phyloP scores from a whole-genome alignment of 805 yeast species.

The Candida methanosorbosa region DNA sequence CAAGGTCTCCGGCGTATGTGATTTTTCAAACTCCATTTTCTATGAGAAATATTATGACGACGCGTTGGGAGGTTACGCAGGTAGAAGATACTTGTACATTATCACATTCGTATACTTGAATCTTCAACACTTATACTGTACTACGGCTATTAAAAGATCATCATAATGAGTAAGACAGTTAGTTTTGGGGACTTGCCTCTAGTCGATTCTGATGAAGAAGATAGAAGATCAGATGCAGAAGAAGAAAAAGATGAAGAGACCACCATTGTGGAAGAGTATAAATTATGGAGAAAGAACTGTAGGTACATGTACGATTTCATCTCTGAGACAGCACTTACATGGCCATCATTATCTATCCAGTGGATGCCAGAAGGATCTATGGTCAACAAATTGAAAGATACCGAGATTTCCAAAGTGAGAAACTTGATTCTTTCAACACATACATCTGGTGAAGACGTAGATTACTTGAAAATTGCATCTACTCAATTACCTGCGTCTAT shows the following conservation, averaged over 20 bases:
- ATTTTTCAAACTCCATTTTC: too few species aligned
- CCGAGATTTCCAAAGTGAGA: conserved; percentile 26
- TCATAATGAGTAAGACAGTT: conserved; percentile 6
- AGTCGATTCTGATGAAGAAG: conserved; percentile 9
- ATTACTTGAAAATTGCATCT: conserved; percentile 57
- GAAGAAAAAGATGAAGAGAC: conserved; percentile 26
- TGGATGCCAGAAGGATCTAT: conserved; percentile 50
- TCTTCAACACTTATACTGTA: too few species aligned
- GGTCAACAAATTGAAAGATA: conserved; percentile 15
- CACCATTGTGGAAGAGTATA: conserved; percentile 57
- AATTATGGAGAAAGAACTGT: conserved; percentile 74
- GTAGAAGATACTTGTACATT: too few species aligned
- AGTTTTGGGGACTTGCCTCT: conserved; percentile 15
- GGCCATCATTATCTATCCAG: conserved; percentile 78
- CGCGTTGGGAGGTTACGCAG: too few species aligned
- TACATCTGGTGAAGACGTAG: conserved; percentile 59
- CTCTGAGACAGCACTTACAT: conserved; percentile 66
- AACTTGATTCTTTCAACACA: conserved; percentile 62
- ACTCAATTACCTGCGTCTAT: conserved; percentile 48
- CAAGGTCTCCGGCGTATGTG: too few species aligned
- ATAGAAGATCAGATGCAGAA: conserved; percentile 6
- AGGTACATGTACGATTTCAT: conserved; percentile 79
- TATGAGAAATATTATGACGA: too few species aligned
- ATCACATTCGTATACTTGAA: too few species aligned
- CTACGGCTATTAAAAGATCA: too few species aligned